Percentiles rank a stretch among this genome's conserved stretches.
phyloP scores from a whole-genome alignment of 2,329 filamentous ascomycete genomes.

The Neurospora sp. region DNA sequence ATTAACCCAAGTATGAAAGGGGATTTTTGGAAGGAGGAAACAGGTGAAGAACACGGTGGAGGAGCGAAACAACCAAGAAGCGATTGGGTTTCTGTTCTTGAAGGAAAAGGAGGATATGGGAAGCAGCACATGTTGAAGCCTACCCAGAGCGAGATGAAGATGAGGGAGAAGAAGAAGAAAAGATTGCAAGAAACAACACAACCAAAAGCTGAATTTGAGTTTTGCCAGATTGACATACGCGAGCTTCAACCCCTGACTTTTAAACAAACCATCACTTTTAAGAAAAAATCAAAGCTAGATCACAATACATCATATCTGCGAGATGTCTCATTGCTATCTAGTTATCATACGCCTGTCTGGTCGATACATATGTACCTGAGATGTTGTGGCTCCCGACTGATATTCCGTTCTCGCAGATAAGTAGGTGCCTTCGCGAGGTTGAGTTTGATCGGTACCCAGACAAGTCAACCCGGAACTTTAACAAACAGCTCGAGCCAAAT shows the following conservation, averaged over 20 bases:
- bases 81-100: background rate
- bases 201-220: background rate
- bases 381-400: background rate
- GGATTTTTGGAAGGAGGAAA: background rate
- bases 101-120: background rate
- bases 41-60: background rate
- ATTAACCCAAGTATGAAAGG: background rate
- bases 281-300: background rate
- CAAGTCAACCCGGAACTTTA: too few relatives aligned
- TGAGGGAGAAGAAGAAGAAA: background rate
- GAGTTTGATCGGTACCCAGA: background rate
- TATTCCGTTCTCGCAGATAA: background rate
- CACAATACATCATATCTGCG: background rate
- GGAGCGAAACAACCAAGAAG: background rate
- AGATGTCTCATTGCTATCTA: background rate
- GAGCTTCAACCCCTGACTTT: background rate
- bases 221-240: background rate
- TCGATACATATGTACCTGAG: background rate
- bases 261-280: background rate
- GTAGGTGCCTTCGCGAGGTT: background rate
- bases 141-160: conserved; percentile 4
- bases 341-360: background rate
- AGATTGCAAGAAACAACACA: background rate
- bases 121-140: background rate
- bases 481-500: too few relatives aligned